Conservation (phyloP, 1,139 yeast species). For the Taiozyma sp. region DNA sequence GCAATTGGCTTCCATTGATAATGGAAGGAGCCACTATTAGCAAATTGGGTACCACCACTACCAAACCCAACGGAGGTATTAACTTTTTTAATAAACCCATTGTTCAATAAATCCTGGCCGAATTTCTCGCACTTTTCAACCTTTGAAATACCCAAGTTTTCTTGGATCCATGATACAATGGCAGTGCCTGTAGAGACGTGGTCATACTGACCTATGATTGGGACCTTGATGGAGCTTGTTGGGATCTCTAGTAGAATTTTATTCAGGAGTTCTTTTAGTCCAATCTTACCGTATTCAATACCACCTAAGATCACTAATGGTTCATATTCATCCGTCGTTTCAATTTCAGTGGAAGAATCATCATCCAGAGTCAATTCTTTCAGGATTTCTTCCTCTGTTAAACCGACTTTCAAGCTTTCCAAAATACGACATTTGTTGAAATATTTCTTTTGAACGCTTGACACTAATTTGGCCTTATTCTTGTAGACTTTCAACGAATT, state of each 20-base stretch:
- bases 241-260: constrained; percentile 39
- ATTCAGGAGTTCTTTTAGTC: constrained; percentile 38
- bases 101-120: constrained; percentile 70
- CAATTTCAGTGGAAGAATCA: background rate
- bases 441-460: constrained; percentile 61
- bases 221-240: constrained; percentile 44
- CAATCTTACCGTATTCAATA: constrained; percentile 28
- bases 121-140: constrained; percentile 62
- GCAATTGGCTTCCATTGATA: constrained; percentile 83
- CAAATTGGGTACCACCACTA: constrained; percentile 57
- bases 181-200: constrained; percentile 61
- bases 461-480: constrained; percentile 41
- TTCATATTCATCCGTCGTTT: constrained; percentile 15
- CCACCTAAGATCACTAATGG: constrained; percentile 19
- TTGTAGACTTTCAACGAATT: constrained; percentile 52
- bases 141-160: constrained; percentile 32
- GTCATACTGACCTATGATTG: constrained; percentile 64
- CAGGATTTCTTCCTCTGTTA: constrained; percentile 43
- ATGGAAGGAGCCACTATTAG: constrained; percentile 69
- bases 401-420: constrained; percentile 47
- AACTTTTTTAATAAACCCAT: constrained; percentile 63
- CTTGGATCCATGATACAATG: constrained; percentile 58
- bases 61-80: constrained; percentile 37
- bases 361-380: constrained; percentile 32
- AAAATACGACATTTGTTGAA: constrained; percentile 74